phyloP scores from a whole-genome alignment of 805 yeast species.

The Kluyveromyces siamensis region DNA sequence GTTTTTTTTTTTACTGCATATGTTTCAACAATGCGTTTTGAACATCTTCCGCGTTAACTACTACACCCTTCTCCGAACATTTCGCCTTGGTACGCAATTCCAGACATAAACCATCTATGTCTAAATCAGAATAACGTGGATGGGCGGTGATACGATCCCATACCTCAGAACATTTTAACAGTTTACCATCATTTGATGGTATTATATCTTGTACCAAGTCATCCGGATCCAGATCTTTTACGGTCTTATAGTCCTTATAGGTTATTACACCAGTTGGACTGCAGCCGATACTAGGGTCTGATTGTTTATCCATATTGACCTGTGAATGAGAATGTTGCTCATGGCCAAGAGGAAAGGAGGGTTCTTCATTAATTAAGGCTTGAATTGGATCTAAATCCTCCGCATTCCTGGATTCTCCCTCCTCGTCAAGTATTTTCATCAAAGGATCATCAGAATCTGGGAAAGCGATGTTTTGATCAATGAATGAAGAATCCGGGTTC shows the following conservation, averaged over 20 bases:
- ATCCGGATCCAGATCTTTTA: neutral
- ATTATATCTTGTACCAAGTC: constrained; percentile 33
- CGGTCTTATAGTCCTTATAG: neutral
- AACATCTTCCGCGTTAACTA: constrained; percentile 73
- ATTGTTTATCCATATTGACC: neutral
- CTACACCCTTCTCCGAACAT: constrained; percentile 90
- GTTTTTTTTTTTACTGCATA: constrained; percentile 7
- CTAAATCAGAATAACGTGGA: constrained; percentile 87
- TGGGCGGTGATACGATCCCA: constrained; percentile 96
- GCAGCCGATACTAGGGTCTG: neutral
- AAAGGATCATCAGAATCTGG: constrained; percentile 15
- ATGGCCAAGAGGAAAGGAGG: neutral
- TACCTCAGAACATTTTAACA: constrained; percentile 76
- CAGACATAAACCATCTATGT: constrained; percentile 85
- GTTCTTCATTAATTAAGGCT: constrained; percentile 2
- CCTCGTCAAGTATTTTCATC: neutral
- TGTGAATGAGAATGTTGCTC: neutral
- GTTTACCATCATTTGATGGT: constrained; percentile 54
- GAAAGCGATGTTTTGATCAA: constrained; percentile 24
- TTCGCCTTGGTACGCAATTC: constrained; percentile 90
- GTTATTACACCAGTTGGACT: neutral
- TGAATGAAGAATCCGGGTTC: constrained; percentile 10
- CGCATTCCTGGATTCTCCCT: neutral
- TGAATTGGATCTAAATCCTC: constrained; percentile 1
- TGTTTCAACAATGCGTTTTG: constrained; percentile 36